Conservation (phyloP, 148 eudicot genomes). For the Chenopodium berlandieri region DNA sequence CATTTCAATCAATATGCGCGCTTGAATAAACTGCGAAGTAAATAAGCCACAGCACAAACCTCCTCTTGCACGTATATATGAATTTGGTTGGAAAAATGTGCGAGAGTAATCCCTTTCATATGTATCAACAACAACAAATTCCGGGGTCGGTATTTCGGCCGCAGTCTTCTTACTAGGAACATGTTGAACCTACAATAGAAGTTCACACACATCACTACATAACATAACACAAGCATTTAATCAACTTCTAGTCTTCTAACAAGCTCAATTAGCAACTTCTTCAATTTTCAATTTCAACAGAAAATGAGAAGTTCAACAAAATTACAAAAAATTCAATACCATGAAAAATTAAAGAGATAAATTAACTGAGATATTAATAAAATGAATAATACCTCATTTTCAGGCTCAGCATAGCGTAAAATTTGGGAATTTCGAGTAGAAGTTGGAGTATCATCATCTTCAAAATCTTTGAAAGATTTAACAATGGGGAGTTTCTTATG, state of each 20-base stretch:
- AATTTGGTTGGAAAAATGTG: conserved; percentile 73
- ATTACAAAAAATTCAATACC: background rate
- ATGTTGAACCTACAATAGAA: conserved; percentile 55
- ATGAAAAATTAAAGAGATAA: background rate
- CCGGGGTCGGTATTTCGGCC: conserved; percentile 88
- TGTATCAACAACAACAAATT: conserved; percentile 78
- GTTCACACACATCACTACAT: background rate
- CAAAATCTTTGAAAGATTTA: conserved; percentile 85
- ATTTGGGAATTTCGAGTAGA: conserved; percentile 77
- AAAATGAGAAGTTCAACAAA: background rate
- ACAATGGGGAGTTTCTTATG: conserved; percentile 94
- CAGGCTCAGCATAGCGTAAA: conserved; percentile 69
- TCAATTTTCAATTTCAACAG: background rate
- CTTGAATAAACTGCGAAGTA: background rate
- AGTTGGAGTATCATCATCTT: conserved; percentile 84
- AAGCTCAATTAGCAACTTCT: background rate
- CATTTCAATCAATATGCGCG: conserved; percentile 10
- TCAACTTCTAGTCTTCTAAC: background rate
- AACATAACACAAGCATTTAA: background rate
- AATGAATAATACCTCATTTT: conserved; percentile 57
- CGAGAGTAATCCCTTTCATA: conserved; percentile 94
- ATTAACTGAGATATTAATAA: background rate
- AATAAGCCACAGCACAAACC: conserved; percentile 41
- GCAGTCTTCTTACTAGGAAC: conserved; percentile 63
- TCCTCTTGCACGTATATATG: conserved; percentile 94